phyloP scores from a whole-genome alignment of 805 yeast genomes.

The Soucietia sequanensis region DNA sequence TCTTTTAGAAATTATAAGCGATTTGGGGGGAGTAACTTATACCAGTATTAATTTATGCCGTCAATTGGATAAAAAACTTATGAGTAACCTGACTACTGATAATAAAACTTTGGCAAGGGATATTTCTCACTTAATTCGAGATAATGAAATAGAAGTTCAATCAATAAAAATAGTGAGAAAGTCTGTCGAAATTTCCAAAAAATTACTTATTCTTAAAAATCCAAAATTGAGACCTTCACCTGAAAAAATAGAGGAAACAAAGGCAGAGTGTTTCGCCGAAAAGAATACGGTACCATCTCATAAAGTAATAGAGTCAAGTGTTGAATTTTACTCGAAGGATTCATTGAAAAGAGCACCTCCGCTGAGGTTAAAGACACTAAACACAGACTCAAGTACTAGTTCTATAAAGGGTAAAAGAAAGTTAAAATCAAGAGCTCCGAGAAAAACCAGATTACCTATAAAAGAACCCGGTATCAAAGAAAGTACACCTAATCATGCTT shows the following conservation, averaged over 20 bases:
- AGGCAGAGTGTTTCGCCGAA: conserved; percentile 15
- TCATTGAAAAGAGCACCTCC: not conserved
- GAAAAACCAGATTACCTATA: not conserved
- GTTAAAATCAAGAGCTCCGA: not conserved
- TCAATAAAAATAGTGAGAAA: conserved; percentile 22
- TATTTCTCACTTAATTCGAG: conserved; percentile 24
- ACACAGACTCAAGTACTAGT: not conserved
- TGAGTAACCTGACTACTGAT: conserved; percentile 30
- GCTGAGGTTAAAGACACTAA: not conserved
- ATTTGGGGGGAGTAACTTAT: conserved; percentile 37
- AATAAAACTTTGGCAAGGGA: conserved; percentile 40
- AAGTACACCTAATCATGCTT: not conserved
- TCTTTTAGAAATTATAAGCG: conserved; percentile 28
- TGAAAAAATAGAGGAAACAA: conserved; percentile 25
- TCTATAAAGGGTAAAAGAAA: not conserved
- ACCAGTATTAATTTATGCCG: conserved; percentile 34
- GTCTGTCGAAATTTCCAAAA: conserved; percentile 28
- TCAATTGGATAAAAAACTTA: conserved; percentile 28
- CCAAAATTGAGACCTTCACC: conserved; percentile 25
- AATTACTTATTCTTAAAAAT: conserved; percentile 29
- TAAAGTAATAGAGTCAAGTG: not conserved
- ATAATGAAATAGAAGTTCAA: conserved; percentile 19
- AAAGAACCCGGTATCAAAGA: not conserved
- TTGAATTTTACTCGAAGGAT: not conserved
- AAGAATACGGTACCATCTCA: not conserved